phyloP scores from a whole-genome alignment of 768 basidiomycete species.

The Tephrocybe rancida region DNA sequence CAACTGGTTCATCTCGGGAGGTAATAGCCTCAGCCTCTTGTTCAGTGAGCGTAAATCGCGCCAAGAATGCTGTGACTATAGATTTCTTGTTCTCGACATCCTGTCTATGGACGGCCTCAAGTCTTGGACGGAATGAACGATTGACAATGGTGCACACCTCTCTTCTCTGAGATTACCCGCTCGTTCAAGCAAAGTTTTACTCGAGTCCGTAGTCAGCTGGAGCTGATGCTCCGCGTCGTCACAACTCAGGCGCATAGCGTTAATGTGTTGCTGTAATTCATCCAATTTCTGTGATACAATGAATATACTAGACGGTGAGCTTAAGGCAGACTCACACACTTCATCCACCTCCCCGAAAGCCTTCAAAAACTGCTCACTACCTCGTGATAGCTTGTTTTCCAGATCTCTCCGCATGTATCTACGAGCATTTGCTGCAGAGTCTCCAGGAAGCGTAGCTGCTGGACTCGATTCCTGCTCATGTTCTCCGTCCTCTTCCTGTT shows the following conservation, averaged over 20 bases:
- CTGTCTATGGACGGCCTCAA: constrained; percentile 45
- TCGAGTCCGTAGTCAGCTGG: constrained; percentile 72
- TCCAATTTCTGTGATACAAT: constrained; percentile 69
- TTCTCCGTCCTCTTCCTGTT: constrained; percentile 31
- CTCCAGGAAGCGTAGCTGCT: constrained; percentile 43
- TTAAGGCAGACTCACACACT: constrained; percentile 51
- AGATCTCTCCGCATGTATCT: constrained; percentile 84
- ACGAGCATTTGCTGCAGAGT: constrained; percentile 72
- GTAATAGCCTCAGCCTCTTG: constrained; percentile 74
- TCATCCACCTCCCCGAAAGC: constrained; percentile 90
- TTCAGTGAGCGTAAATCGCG: constrained; percentile 81
- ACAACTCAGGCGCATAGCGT: constrained; percentile 79
- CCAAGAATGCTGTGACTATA: constrained; percentile 79
- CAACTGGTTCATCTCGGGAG: constrained; percentile 78
- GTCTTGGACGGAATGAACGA: not conserved
- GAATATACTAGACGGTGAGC: constrained; percentile 2
- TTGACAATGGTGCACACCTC: constrained; percentile 45
- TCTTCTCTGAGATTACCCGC: constrained; percentile 77
- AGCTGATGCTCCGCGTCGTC: constrained; percentile 84
- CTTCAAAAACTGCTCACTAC: constrained; percentile 79
- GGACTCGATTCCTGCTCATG: constrained; percentile 27
- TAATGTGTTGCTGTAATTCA: constrained; percentile 74
- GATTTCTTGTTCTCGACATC: constrained; percentile 70
- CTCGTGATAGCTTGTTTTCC: constrained; percentile 79
- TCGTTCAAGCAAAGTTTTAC: constrained; percentile 77